A percentile compares a stretch with the other conserved stretches of the same genome.
These are phyloP conservation scores for Pseudogymnoascus sp. DNA, from an alignment of 2,329 filamentous ascomycete species.

Conservation along the genomic window DNA sequence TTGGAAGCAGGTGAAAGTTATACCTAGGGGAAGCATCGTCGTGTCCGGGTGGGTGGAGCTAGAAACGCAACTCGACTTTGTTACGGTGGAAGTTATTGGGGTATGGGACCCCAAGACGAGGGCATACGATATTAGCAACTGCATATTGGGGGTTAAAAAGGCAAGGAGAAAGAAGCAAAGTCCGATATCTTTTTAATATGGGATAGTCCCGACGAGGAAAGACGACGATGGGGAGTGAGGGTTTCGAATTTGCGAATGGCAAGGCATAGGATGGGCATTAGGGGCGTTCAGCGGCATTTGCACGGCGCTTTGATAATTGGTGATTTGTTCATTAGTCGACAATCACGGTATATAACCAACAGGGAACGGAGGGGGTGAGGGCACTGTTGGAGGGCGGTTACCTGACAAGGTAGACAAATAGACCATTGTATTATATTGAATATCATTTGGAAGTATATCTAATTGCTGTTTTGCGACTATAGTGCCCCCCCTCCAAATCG, in stretches of 20 bases:
- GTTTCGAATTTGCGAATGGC: not conserved
- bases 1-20: conserved; percentile 39
- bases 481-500: too few relatives aligned
- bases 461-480: not conserved
- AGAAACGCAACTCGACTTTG: conserved; percentile 35
- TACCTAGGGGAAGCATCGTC: conserved; percentile 42
- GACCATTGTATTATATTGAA: conserved; percentile 3
- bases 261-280: not conserved
- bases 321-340: not conserved
- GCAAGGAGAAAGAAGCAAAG: not conserved
- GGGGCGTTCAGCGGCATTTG: conserved; percentile 6
- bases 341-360: not conserved
- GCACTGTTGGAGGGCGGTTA: not conserved
- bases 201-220: not conserved
- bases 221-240: not conserved
- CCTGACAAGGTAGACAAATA: not conserved
- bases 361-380: not conserved
- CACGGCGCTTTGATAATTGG: not conserved
- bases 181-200: not conserved
- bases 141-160: not conserved
- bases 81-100: conserved; percentile 43
- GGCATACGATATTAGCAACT: conserved; percentile 26
- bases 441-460: not conserved
- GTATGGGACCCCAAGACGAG: conserved; percentile 50
- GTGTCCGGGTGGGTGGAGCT: conserved; percentile 49